Percentiles rank a stretch among this genome's conserved stretches.
Evolutionary conservation across 73 alveolate genomes (phyloP).

Genomic region (Durusdinium trenchii): DNA sequence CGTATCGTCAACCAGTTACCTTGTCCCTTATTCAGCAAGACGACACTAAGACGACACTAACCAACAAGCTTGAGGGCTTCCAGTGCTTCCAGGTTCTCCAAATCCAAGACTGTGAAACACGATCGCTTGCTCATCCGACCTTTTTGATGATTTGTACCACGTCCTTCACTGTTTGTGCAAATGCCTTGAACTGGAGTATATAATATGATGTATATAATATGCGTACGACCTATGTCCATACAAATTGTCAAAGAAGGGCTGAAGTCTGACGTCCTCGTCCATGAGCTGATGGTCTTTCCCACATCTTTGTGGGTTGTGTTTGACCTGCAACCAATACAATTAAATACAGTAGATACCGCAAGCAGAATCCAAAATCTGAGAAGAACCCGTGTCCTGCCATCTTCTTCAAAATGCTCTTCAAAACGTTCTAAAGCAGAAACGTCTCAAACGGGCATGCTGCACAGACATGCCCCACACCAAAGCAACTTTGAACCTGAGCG

Average conservation of each 20-base stretch:
- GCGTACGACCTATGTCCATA: too few species aligned
- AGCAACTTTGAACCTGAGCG: constrained; percentile 98
- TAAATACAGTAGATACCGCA: neutral
- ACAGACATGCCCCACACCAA: constrained; percentile 99
- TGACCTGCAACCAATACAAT: constrained; percentile 89
- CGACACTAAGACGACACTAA: neutral
- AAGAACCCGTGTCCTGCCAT: neutral
- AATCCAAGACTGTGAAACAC: constrained; percentile 51
- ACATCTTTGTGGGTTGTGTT: constrained; percentile 99
- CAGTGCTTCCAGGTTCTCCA: neutral
- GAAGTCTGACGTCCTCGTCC: constrained; percentile 99
- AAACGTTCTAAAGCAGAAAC: neutral
- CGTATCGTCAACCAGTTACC: too few species aligned
- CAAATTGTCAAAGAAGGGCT: too few species aligned
- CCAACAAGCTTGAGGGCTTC: too few species aligned
- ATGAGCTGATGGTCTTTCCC: constrained; percentile 99
- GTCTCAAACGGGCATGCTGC: constrained; percentile 5
- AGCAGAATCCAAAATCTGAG: neutral
- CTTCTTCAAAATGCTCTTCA: neutral
- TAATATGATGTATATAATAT: too few species aligned
- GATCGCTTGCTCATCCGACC: neutral
- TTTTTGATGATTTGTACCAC: constrained; percentile 95
- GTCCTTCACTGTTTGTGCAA: neutral
- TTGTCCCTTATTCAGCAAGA: neutral
- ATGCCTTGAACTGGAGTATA: neutral